A percentile compares a stretch with the other conserved stretches of the same genome.
phyloP scores from a whole-genome alignment of 129 eudicot species.

The Smallanthus sonchifolius region DNA sequence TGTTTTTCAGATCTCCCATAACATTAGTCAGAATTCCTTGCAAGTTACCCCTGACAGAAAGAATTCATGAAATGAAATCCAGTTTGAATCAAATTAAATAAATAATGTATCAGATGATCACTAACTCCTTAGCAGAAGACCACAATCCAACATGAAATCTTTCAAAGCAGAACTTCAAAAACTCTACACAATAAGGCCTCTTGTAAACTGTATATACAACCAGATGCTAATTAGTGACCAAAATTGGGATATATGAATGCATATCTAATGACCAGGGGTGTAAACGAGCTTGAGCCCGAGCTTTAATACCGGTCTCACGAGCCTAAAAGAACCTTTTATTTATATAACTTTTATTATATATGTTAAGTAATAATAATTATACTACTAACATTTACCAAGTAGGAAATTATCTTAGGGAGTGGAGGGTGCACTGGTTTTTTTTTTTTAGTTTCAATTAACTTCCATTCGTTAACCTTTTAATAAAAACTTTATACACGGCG shows the following conservation, averaged over 20 bases:
- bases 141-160: constrained; percentile 62
- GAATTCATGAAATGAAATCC: background rate
- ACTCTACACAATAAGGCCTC: constrained; percentile 51
- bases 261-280: no score
- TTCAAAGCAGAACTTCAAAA: constrained; percentile 60
- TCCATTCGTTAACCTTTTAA: no score
- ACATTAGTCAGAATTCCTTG: constrained; percentile 28
- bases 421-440: no score
- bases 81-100: background rate
- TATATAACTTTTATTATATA: no score
- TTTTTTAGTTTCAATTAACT: no score
- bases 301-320: no score
- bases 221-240: background rate
- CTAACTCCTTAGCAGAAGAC: constrained; percentile 60
- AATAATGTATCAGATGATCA: background rate
- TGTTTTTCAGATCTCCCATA: constrained; percentile 31
- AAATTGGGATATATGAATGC: background rate
- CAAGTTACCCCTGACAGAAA: constrained; percentile 38
- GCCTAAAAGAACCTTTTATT: no score
- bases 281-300: no score
- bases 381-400: no score
- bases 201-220: constrained; percentile 37
- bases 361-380: no score
- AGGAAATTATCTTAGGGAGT: no score
- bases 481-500: no score